These are phyloP conservation scores for Sanghuangporus sanghuang DNA, from an alignment of 1,284 basidiomycete genomes.

Conservation along the genomic window DNA sequence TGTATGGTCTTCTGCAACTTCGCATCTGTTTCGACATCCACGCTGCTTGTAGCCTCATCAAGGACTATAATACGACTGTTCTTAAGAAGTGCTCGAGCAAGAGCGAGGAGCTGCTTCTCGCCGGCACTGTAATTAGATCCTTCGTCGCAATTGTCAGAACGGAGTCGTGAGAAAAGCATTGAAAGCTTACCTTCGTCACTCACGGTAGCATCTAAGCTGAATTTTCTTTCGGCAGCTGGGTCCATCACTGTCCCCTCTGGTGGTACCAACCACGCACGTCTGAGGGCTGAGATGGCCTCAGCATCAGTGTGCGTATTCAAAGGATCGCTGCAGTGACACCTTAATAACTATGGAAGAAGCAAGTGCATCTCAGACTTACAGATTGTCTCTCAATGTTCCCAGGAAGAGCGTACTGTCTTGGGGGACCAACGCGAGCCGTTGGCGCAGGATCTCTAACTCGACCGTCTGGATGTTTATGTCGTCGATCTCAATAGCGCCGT, in stretches of 20 bases:
- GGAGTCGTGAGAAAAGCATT: not conserved
- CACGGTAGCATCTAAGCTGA: conserved; percentile 59
- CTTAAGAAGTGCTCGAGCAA: conserved; percentile 70
- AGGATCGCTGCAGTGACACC: conserved; percentile 45
- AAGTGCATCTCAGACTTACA: conserved; percentile 36
- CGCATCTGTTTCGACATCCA: conserved; percentile 79
- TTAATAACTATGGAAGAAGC: not conserved
- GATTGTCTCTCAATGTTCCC: conserved; percentile 63
- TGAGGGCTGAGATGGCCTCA: conserved; percentile 48
- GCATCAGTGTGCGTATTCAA: conserved; percentile 46
- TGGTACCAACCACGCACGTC: conserved; percentile 58
- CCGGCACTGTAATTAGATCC: conserved; percentile 74
- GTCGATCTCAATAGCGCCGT: conserved; percentile 69
- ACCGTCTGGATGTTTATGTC: conserved; percentile 55
- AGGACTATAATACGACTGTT: conserved; percentile 64
- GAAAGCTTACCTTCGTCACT: conserved; percentile 50
- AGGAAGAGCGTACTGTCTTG: conserved; percentile 63
- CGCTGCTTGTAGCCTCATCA: conserved; percentile 79
- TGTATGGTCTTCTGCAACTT: conserved; percentile 74
- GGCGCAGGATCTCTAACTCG: conserved; percentile 52
- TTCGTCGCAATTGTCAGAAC: conserved; percentile 20
- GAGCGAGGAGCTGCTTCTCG: conserved; percentile 72
- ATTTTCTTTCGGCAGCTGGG: conserved; percentile 51
- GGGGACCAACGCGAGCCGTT: conserved; percentile 65
- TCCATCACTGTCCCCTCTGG: conserved; percentile 40